A percentile compares a stretch with the other conserved stretches of the same genome.
Evolutionary conservation across 176 grass and related monocot species (phyloP).

Genomic region (Carex myosuroides): DNA sequence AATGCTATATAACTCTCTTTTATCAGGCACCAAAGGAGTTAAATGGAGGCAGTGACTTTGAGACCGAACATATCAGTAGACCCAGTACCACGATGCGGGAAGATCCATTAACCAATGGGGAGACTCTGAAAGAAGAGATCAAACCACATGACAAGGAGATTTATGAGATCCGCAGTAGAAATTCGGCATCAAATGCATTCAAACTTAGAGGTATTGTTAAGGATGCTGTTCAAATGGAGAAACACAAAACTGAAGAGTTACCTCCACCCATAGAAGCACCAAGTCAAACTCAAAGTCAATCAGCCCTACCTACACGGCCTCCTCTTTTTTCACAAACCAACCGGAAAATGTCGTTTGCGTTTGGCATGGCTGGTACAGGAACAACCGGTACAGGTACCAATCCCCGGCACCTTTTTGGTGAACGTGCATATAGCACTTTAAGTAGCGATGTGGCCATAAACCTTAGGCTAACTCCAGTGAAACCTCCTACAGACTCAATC

Average conservation of each 20-base stretch:
- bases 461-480: constrained; percentile 52
- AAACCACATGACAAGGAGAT: constrained; percentile 21
- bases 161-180: constrained; percentile 6
- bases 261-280: constrained; percentile 20
- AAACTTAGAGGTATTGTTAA: constrained; percentile 9
- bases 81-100: background rate
- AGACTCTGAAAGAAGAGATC: constrained; percentile 20
- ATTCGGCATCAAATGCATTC: constrained; percentile 9
- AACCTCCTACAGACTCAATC: constrained; percentile 42
- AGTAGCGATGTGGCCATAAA: constrained; percentile 62
- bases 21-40: constrained; percentile 18
- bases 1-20: background rate
- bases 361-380: constrained; percentile 43
- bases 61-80: background rate
- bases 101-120: background rate
- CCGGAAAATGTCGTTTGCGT: constrained; percentile 79
- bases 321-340: constrained; percentile 41
- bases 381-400: constrained; percentile 2
- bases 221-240: constrained; percentile 16
- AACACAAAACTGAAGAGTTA: constrained; percentile 9
- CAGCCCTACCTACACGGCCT: constrained; percentile 30
- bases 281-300: constrained; percentile 32
- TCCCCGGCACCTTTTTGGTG: constrained; percentile 42
- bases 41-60: constrained; percentile 14
- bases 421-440: constrained; percentile 60